Percentiles rank a stretch among this genome's conserved stretches.
These are phyloP conservation scores for Rhynchospora breviuscula DNA, from an alignment of 176 grass and related monocot species.

Conservation along the genomic window DNA sequence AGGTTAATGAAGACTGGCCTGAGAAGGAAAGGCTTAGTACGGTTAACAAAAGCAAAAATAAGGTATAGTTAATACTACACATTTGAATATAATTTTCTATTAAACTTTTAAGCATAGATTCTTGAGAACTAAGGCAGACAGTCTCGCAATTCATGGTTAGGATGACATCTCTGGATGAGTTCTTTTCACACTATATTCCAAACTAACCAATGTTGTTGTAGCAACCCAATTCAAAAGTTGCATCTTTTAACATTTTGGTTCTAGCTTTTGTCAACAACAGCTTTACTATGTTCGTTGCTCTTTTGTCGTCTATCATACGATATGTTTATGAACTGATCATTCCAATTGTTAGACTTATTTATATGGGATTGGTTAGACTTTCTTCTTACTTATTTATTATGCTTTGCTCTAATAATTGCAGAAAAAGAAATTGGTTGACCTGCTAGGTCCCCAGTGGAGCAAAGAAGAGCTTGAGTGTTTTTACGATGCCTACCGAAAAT, in stretches of 20 bases:
- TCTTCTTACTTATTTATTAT: slow-evolving; percentile 8
- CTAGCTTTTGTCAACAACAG: neutral
- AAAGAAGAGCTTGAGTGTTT: slow-evolving; percentile 88
- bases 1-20: slow-evolving; percentile 61
- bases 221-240: neutral
- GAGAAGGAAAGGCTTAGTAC: slow-evolving; percentile 51
- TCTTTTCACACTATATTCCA: neutral
- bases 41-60: slow-evolving; percentile 28
- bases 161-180: neutral
- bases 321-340: neutral
- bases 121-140: neutral
- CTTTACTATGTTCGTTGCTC: neutral
- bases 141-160: neutral
- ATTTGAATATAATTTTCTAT: neutral
- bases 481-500: slow-evolving; percentile 81
- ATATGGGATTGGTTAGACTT: neutral
- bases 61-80: neutral
- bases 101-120: neutral
- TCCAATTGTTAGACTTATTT: slow-evolving; percentile 7
- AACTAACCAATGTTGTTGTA: neutral
- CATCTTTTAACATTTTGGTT: neutral
- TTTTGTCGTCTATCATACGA: neutral
- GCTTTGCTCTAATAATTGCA: slow-evolving; percentile 32
- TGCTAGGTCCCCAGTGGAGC: slow-evolving; percentile 87
- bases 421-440: slow-evolving; percentile 86